Conservation (phyloP, 2,329 filamentous ascomycete species). For the Fusarium sambucinum region DNA sequence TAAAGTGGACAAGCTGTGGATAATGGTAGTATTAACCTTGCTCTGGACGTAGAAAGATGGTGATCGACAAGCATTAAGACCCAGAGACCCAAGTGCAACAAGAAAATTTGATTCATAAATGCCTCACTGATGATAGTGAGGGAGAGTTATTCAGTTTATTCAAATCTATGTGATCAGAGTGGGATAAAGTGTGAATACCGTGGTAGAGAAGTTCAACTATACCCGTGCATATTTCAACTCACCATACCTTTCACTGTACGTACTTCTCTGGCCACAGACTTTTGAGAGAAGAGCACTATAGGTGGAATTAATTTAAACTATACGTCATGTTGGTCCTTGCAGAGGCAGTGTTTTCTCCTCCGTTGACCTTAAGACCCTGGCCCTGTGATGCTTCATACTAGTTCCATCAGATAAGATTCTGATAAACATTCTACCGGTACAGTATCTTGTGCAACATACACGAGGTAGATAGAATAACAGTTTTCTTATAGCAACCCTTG, state of each 20-base stretch:
- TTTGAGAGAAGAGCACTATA: background rate
- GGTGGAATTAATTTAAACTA: background rate
- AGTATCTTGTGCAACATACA: background rate
- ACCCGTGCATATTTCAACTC: background rate
- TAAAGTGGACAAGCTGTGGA: conserved; percentile 33
- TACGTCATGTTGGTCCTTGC: background rate
- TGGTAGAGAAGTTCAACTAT: too few relatives aligned
- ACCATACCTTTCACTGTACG: background rate
- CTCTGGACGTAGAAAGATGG: conserved; percentile 14
- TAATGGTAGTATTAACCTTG: conserved; percentile 35
- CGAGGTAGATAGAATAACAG: background rate
- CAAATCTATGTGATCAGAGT: background rate
- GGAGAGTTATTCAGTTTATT: background rate
- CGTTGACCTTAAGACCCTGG: conserved; percentile 3
- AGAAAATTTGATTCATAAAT: conserved; percentile 2
- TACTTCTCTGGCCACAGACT: background rate
- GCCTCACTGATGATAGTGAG: background rate
- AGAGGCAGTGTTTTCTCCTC: background rate
- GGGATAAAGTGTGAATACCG: background rate
- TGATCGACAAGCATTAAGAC: conserved; percentile 19
- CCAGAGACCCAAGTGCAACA: background rate
- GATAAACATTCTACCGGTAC: conserved; percentile 1
- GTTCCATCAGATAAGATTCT: conserved; percentile 26
- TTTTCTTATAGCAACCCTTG: background rate
- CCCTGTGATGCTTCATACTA: background rate